Conservation (phyloP, 306 rosid genomes). For the Corylus avellana region DNA sequence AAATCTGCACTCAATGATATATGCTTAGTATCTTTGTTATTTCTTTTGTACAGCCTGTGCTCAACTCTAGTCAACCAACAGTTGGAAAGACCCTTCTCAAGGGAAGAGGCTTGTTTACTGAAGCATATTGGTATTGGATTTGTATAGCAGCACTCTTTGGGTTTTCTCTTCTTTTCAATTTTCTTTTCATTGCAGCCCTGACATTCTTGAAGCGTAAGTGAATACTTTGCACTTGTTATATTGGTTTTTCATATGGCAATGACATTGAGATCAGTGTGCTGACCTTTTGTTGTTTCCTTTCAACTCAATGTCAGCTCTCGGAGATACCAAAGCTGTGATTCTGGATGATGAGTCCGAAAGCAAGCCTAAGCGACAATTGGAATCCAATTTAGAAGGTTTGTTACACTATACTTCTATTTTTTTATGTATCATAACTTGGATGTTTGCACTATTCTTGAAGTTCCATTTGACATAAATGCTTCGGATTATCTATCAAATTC, state of each 20-base stretch:
- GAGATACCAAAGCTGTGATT: conserved; percentile 48
- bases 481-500: neutral
- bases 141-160: conserved; percentile 66
- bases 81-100: conserved; percentile 65
- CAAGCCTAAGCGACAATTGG: neutral
- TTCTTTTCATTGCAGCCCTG: conserved; percentile 53
- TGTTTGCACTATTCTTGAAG: neutral
- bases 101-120: conserved; percentile 53
- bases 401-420: neutral
- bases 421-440: neutral
- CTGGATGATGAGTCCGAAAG: conserved; percentile 35
- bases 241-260: conserved; percentile 7
- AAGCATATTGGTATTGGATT: conserved; percentile 74
- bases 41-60: conserved; percentile 12
- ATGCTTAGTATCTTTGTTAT: neutral
- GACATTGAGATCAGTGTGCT: neutral
- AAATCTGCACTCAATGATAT: neutral
- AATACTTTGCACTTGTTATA: conserved; percentile 10
- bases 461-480: neutral
- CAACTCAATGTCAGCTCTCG: conserved; percentile 47
- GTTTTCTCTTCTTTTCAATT: conserved; percentile 62
- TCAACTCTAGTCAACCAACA: conserved; percentile 34
- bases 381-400: conserved; percentile 20
- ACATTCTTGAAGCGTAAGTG: conserved; percentile 63
- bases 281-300: conserved; percentile 1